phyloP scores from a whole-genome alignment of 2,329 filamentous ascomycete genomes.

The Didymella exigua region DNA sequence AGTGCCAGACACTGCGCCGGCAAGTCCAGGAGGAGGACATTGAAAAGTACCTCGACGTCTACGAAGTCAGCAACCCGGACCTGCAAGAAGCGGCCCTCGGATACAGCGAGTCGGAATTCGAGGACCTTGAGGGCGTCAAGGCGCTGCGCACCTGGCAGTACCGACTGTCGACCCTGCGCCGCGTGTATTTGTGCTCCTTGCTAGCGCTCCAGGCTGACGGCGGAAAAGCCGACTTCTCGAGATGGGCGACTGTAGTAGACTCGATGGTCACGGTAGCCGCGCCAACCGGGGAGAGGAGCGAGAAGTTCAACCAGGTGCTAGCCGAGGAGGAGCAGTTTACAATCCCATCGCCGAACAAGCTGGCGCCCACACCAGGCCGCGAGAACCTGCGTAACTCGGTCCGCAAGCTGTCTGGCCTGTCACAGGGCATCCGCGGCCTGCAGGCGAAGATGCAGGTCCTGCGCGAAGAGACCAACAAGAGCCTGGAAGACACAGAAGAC shows the following conservation, averaged over 20 bases:
- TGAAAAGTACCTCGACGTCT: constrained; percentile 85
- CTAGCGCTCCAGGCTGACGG: constrained; percentile 84
- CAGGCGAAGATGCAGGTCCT: constrained; percentile 94
- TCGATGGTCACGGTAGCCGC: constrained; percentile 70
- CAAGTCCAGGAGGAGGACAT: constrained; percentile 81
- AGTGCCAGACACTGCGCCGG: constrained; percentile 69
- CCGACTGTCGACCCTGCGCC: constrained; percentile 78
- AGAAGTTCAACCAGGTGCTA: constrained; percentile 71
- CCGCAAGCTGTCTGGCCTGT: constrained; percentile 84
- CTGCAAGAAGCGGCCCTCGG: constrained; percentile 55
- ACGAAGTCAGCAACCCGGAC: constrained; percentile 56
- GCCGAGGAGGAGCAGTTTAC: constrained; percentile 73
- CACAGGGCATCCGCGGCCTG: constrained; percentile 85
- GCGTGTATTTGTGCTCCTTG: constrained; percentile 86
- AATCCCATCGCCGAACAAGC: constrained; percentile 62
- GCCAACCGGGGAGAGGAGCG: constrained; percentile 66
- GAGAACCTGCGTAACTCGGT: constrained; percentile 87
- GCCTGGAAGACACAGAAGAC: constrained; percentile 73
- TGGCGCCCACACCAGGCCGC: constrained; percentile 69
- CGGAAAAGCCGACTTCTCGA: constrained; percentile 73
- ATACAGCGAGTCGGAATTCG: constrained; percentile 69
- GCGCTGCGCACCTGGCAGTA: constrained; percentile 70
- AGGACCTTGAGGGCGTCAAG: constrained; percentile 79
- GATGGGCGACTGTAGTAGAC: constrained; percentile 80
- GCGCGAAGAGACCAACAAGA: constrained; percentile 83